Conservation (phyloP, 345 rosid genomes). For the Camelina sativa region DNA sequence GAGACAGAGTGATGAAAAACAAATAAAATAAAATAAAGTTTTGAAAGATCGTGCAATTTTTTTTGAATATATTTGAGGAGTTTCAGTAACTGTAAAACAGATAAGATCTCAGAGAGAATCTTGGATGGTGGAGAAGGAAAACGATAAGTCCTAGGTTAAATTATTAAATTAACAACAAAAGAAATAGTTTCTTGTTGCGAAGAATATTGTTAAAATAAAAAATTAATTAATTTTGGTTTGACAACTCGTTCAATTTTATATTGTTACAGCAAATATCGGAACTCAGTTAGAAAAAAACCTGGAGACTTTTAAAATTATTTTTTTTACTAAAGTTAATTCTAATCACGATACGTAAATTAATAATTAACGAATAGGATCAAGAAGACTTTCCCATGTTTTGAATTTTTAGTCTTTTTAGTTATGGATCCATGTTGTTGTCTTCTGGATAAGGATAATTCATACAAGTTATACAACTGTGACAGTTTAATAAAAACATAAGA, state of each 20-base stretch:
- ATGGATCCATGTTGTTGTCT: too few relatives aligned
- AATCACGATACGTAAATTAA: conserved; percentile 1
- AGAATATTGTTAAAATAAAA: not conserved
- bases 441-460: conserved; percentile 17
- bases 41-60: conserved; percentile 26
- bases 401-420: not conserved
- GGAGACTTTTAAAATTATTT: not conserved
- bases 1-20: not conserved
- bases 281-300: conserved; percentile 27
- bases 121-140: conserved; percentile 31
- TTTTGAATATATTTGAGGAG: conserved; percentile 6
- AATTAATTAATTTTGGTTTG: conserved; percentile 7
- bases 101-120: conserved; percentile 36
- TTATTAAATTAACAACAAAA: not conserved
- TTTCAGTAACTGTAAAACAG: conserved; percentile 37
- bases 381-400: not conserved
- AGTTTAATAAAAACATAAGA: not conserved
- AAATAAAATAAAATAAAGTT: not conserved
- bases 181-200: conserved; percentile 33
- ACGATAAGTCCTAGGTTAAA: conserved; percentile 33
- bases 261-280: conserved; percentile 38
- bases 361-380: conserved; percentile 9
- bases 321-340: not conserved
- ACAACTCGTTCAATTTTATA: conserved; percentile 27
- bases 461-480: not conserved